Base-by-base conservation (phyloP, 805 yeast species). In the Wickerhamiella galacta region DNA sequence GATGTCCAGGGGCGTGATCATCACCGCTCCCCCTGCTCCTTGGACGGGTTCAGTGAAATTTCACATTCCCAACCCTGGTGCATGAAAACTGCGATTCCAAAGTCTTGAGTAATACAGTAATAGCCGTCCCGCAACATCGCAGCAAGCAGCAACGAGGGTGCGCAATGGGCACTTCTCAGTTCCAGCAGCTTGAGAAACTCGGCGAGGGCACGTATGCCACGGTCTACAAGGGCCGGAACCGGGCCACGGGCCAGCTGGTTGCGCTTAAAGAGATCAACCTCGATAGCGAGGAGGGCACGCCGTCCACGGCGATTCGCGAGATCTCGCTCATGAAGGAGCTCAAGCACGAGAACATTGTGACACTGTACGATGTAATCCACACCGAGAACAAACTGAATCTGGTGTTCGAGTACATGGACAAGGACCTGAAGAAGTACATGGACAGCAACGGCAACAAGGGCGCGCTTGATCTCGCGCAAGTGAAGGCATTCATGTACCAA, bases 151-250 rank as follows among this genome's bases (percentile, higher is more conserved):
- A n/a, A 8, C 11, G 8, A 20, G 23, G 11, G 6, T 12, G n/a
- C 8, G 28, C 25, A 7, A 46, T 46, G 51, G 41, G 49, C 34
- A 40, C 49, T 14, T 50, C 57, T 32, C 49, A 48, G 33, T 49
- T 44, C 34, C 47, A 45, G 36, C 53, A 49, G 39, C 42, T 53
- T 8, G 94, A 82, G 53, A 81, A 81, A 60, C 66, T 81, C 24
- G 94, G 94, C 15, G 94, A 81, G 58, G 94, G 94, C 31, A 81
- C 98, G 1, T 90, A 90, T 58, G 98, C 98, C 47, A 92, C 95
- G n/a, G 98, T 90, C 21, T 90, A 87, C 61, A 90, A 87, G 49
- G 98, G 79, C 25, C 70, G 82, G 50, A 90, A 80, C 54, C 70
- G 80, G 40, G 71, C 75, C 47, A 76, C 85, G 19, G 95, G 83